phyloP scores from a whole-genome alignment of 495 filamentous ascomycete genomes.

The Aspergillus cavernicola region DNA sequence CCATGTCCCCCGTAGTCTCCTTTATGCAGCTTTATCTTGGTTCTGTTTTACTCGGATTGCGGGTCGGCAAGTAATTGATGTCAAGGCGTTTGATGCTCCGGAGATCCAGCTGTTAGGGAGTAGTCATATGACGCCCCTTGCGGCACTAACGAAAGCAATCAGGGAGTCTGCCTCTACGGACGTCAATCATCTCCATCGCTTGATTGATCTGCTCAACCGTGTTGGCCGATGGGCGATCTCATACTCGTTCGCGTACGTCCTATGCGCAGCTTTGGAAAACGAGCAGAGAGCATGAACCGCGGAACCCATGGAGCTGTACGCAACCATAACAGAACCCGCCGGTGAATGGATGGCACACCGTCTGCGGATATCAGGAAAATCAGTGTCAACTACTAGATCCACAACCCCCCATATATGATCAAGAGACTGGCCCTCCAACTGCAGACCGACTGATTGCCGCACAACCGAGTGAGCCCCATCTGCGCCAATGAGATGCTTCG shows the following conservation, averaged over 20 bases:
- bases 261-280: slow-evolving; percentile 19
- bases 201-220: slow-evolving; percentile 31
- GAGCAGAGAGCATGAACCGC: slow-evolving; percentile 1
- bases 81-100: slow-evolving; percentile 18
- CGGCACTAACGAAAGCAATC: not conserved
- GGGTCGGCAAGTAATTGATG: slow-evolving; percentile 4
- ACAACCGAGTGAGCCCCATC: too few relatives aligned
- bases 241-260: slow-evolving; percentile 23
- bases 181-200: slow-evolving; percentile 19
- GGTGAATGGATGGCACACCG: too few relatives aligned
- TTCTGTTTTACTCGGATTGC: slow-evolving; percentile 20
- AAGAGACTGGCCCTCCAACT: too few relatives aligned
- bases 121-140: not conserved
- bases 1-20: slow-evolving; percentile 27
- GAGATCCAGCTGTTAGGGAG: slow-evolving; percentile 20
- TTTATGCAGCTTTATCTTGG: slow-evolving; percentile 22
- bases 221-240: slow-evolving; percentile 36
- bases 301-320: too few relatives aligned
- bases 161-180: slow-evolving; percentile 9
- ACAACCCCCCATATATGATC: too few relatives aligned
- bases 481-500: too few relatives aligned
- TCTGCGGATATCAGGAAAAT: too few relatives aligned
- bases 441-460: too few relatives aligned
- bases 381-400: too few relatives aligned
- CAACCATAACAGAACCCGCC: too few relatives aligned